Percentiles rank a stretch among this genome's conserved stretches.
Conservation (phyloP, 2,329 filamentous ascomycete genomes). For the Mariannaea sp. region DNA sequence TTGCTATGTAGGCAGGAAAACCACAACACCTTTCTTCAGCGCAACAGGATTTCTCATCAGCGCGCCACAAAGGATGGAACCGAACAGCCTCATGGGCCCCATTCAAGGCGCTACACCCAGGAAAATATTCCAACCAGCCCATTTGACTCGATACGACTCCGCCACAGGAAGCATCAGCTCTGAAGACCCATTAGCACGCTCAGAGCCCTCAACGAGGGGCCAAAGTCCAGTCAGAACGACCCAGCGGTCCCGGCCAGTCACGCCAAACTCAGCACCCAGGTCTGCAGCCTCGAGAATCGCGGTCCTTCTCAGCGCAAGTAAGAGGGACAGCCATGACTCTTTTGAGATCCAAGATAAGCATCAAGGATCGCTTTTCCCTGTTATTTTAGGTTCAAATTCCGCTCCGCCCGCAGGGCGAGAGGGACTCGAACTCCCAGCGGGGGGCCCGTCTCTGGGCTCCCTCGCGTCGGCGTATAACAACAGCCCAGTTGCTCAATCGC, state of each 20-base stretch:
- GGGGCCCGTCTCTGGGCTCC: constrained; percentile 1
- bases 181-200: constrained; percentile 28
- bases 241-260: background rate
- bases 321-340: constrained; percentile 6
- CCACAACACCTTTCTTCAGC: no score
- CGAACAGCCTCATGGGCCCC: background rate
- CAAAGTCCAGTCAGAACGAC: background rate
- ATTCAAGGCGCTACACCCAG: background rate
- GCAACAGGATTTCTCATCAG: no score
- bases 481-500: constrained; percentile 6
- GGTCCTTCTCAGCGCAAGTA: constrained; percentile 28
- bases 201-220: constrained; percentile 13
- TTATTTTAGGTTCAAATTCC: no score
- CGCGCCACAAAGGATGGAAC: background rate
- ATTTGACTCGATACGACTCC: constrained; percentile 7
- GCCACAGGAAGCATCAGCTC: constrained; percentile 22
- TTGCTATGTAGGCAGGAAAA: no score
- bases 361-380: constrained; percentile 11
- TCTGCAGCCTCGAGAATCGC: constrained; percentile 22
- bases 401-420: no score
- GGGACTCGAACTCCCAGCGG: constrained; percentile 5
- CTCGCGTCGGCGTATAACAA: background rate
- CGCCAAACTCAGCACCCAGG: background rate
- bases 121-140: background rate
- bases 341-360: constrained; percentile 11